Evolutionary conservation across 2,329 filamentous ascomycete species (phyloP).

Genomic region (Lecanicillium sp.): DNA sequence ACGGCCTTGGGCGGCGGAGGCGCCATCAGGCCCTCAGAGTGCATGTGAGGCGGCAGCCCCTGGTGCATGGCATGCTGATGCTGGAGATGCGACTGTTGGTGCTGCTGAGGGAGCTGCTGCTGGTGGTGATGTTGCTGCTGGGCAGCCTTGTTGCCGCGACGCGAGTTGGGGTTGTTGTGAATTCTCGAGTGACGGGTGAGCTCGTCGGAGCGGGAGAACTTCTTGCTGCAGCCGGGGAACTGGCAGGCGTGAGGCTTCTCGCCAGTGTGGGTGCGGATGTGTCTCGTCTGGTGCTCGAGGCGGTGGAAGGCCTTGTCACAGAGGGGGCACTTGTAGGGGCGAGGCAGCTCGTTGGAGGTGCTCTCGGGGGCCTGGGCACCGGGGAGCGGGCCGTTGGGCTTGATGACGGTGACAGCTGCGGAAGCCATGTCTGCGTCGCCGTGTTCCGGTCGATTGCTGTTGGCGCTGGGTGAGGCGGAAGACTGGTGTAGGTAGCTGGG

Average conservation of each 20-base stretch:
- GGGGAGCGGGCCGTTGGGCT: slow-evolving; percentile 56
- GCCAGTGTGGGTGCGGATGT: slow-evolving; percentile 95
- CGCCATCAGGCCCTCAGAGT: slow-evolving; percentile 63
- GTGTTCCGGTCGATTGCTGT: slow-evolving; percentile 19
- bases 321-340: slow-evolving; percentile 96
- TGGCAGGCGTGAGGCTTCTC: slow-evolving; percentile 97
- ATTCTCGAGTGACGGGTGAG: slow-evolving; percentile 95
- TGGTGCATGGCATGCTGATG: slow-evolving; percentile 29
- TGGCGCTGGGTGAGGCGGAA: slow-evolving; percentile 15
- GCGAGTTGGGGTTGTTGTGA: slow-evolving; percentile 97
- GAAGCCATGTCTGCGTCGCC: slow-evolving; percentile 37
- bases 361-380: slow-evolving; percentile 51
- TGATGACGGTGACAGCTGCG: slow-evolving; percentile 46
- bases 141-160: slow-evolving; percentile 77
- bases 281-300: slow-evolving; percentile 82
- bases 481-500: slow-evolving; percentile 51
- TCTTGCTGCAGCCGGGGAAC: slow-evolving; percentile 92
- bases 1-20: slow-evolving; percentile 71
- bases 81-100: slow-evolving; percentile 3
- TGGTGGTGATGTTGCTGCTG: slow-evolving; percentile 28
- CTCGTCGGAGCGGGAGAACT: slow-evolving; percentile 94
- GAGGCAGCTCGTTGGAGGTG: slow-evolving; percentile 62
- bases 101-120: slow-evolving; percentile 14
- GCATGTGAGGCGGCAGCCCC: slow-evolving; percentile 34
- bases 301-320: slow-evolving; percentile 99